phyloP scores from a whole-genome alignment of 164 flowering plant genomes.

The Vitis rotundifolia region DNA sequence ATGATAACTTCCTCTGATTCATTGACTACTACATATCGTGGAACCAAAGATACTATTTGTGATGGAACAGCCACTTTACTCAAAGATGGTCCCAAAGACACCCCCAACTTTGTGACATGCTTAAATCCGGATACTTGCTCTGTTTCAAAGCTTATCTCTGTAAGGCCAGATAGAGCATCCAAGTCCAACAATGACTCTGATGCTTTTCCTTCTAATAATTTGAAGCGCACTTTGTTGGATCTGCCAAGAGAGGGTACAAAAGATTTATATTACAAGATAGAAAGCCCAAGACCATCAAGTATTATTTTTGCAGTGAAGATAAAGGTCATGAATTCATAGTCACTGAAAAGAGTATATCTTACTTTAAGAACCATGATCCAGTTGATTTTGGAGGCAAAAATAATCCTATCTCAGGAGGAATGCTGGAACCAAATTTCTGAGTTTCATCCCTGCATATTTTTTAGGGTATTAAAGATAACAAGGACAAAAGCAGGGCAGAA shows the following conservation, averaged over 20 bases:
- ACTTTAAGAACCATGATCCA: slow-evolving; percentile 85
- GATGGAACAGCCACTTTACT: slow-evolving; percentile 49
- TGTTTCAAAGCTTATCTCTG: slow-evolving; percentile 65
- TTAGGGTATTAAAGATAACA: slow-evolving; percentile 5
- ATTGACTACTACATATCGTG: slow-evolving; percentile 71
- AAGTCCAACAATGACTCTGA: slow-evolving; percentile 58
- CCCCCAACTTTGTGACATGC: slow-evolving; percentile 58
- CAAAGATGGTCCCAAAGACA: slow-evolving; percentile 54
- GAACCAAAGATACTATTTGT: slow-evolving; percentile 60
- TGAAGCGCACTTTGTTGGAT: slow-evolving; percentile 57
- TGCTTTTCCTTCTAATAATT: slow-evolving; percentile 49
- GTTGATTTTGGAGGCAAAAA: slow-evolving; percentile 63
- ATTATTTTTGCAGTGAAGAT: background rate
- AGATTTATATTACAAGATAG: slow-evolving; percentile 8
- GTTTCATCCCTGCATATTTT: slow-evolving; percentile 55
- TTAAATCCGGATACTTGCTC: slow-evolving; percentile 41
- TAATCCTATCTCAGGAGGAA: slow-evolving; percentile 65
- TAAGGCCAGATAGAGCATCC: slow-evolving; percentile 79
- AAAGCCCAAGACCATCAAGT: background rate
- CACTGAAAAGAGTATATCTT: slow-evolving; percentile 23
- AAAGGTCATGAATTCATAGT: background rate
- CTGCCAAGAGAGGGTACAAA: slow-evolving; percentile 38
- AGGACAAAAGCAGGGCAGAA: background rate
- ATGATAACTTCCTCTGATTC: slow-evolving; percentile 58
- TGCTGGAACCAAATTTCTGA: slow-evolving; percentile 34